phyloP scores from a whole-genome alignment of 768 basidiomycete species.

The Tubosaeta sp. region DNA sequence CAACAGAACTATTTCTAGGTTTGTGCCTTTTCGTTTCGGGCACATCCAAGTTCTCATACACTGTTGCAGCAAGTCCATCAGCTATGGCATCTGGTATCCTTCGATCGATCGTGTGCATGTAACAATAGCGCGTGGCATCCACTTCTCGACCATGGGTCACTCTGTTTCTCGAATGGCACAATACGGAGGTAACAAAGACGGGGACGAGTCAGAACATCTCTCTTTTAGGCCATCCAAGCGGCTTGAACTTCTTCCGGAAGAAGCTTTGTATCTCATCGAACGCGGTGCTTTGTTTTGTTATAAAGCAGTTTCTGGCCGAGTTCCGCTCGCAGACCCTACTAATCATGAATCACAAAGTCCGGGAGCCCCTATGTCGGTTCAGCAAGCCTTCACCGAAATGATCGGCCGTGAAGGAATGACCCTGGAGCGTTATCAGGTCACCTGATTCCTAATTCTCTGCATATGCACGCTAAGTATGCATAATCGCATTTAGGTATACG shows the following conservation, averaged over 20 bases:
- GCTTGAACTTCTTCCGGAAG: slow-evolving; percentile 89
- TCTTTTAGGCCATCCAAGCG: slow-evolving; percentile 51
- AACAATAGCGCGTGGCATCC: slow-evolving; percentile 72
- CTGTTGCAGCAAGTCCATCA: slow-evolving; percentile 61
- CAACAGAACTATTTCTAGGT: slow-evolving; percentile 75
- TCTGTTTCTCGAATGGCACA: slow-evolving; percentile 51
- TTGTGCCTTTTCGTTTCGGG: slow-evolving; percentile 13
- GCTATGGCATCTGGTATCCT: slow-evolving; percentile 80
- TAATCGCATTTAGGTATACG: slow-evolving; percentile 64
- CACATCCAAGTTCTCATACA: not conserved
- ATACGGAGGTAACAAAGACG: slow-evolving; percentile 27
- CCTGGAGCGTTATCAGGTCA: slow-evolving; percentile 84
- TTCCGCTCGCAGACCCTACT: slow-evolving; percentile 9
- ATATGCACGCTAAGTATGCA: not conserved
- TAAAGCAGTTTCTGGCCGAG: slow-evolving; percentile 42
- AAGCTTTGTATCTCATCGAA: slow-evolving; percentile 90
- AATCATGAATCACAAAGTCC: slow-evolving; percentile 37
- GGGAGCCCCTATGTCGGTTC: slow-evolving; percentile 82
- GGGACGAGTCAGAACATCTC: not conserved
- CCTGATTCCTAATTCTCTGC: slow-evolving; percentile 7
- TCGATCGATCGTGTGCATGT: slow-evolving; percentile 60
- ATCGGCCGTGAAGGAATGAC: slow-evolving; percentile 74
- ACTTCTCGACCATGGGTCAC: slow-evolving; percentile 79
- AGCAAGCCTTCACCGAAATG: slow-evolving; percentile 86
- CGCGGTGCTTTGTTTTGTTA: slow-evolving; percentile 85